Evolutionary conservation across 2,329 filamentous ascomycete genomes (phyloP).

Genomic region (Aspergillus arachidicola): DNA sequence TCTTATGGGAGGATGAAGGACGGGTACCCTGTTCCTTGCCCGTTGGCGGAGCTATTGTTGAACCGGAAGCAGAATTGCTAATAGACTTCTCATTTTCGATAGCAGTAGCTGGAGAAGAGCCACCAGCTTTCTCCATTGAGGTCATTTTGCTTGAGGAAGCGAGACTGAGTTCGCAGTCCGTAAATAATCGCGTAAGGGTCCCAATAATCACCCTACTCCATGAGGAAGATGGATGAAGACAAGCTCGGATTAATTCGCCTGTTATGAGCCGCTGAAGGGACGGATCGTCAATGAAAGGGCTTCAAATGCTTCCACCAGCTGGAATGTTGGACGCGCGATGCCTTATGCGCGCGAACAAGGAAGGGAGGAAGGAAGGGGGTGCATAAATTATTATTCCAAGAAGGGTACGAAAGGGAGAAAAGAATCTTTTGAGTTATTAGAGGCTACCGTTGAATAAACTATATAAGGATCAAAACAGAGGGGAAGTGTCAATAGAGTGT

Average conservation of each 20-base stretch:
- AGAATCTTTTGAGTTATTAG: not conserved
- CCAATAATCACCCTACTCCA: conserved; percentile 15
- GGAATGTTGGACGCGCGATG: not conserved
- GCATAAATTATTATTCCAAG: not conserved
- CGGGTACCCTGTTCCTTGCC: conserved; percentile 22
- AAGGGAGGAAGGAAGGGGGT: not conserved
- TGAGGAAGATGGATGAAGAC: conserved; percentile 8
- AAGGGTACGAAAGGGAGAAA: not conserved
- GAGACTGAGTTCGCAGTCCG: not conserved
- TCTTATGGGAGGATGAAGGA: conserved; percentile 12
- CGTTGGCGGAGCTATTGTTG: conserved; percentile 21
- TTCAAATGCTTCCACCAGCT: not conserved
- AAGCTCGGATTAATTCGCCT: not conserved
- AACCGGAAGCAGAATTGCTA: conserved; percentile 24
- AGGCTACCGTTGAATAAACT: not conserved
- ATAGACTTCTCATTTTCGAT: conserved; percentile 20
- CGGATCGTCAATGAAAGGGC: not conserved
- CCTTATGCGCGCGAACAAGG: not conserved
- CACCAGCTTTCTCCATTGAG: conserved; percentile 5
- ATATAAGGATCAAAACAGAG: not conserved
- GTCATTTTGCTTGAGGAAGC: not conserved
- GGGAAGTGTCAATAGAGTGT: not conserved
- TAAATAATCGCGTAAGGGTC: not conserved
- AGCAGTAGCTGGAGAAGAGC: conserved; percentile 3
- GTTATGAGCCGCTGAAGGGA: not conserved